Percentiles rank a stretch among this genome's conserved stretches.
phyloP scores from a whole-genome alignment of 176 grass and related monocot species.

The Phyllostachys edulis region DNA sequence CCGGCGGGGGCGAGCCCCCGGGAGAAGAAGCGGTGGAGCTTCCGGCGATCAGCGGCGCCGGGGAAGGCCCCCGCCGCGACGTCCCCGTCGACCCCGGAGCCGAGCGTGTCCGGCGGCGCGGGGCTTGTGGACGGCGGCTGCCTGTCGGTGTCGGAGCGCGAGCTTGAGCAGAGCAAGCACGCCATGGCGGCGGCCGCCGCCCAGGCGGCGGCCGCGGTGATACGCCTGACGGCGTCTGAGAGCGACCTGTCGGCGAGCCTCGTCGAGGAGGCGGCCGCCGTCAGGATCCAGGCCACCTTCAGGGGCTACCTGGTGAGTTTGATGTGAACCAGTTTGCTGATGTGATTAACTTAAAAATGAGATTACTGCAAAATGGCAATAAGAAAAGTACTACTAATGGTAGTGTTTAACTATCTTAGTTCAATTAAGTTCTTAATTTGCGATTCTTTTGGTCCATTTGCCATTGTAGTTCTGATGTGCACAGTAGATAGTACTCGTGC shows the following conservation, averaged over 20 bases:
- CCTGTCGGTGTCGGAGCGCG: constrained; percentile 39
- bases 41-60: constrained; percentile 35
- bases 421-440: background rate
- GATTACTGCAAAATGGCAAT: background rate
- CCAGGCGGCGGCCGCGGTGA: constrained; percentile 39
- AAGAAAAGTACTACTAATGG: too few relatives aligned
- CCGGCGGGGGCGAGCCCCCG: constrained; percentile 8
- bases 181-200: constrained; percentile 45
- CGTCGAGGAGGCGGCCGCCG: constrained; percentile 48
- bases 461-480: background rate
- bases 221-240: constrained; percentile 25
- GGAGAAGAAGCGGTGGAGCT: constrained; percentile 87
- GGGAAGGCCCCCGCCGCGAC: background rate
- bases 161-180: constrained; percentile 55
- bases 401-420: background rate
- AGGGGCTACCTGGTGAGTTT: constrained; percentile 72
- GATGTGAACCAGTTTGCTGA: background rate
- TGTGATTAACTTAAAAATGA: background rate
- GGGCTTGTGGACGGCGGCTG: background rate
- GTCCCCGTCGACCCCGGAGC: constrained; percentile 22
- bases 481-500: background rate
- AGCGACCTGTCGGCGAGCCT: constrained; percentile 6
- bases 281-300: constrained; percentile 78
- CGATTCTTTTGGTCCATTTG: background rate
- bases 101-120: background rate